Base-by-base conservation (phyloP, 148 eudicot genomes). In the Pouteria glomerata region DNA sequence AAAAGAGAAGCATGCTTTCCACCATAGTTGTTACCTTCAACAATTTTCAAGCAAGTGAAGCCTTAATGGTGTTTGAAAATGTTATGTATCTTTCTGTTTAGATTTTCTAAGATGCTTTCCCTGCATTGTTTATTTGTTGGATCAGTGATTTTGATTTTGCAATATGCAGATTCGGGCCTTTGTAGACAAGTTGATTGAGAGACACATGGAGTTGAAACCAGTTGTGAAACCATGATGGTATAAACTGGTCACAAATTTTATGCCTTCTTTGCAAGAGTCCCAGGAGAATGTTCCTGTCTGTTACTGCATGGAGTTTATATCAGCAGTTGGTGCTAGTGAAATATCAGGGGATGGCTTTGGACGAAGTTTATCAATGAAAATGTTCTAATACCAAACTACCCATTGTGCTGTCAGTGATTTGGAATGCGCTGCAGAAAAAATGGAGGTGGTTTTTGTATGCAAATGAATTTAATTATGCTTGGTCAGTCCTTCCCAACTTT, bases 121-220 rank as follows among this genome's bases (percentile, higher is more conserved):
- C 30, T 52, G n/a, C 7, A 1, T 33, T 42, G 14, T 62, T 63
- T 52, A 21, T 52, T 12, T 35, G 72, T 63, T 18, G 26, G 76
- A 29, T 48, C 8, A 33, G 19, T 33, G 23, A 1, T 42, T 35
- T 71, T 26, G 61, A 31, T 67, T 74, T 73, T 69, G 6, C 12
- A 34, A 69, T 63, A 71, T 69, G 74, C 92, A 96, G 99, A 92
- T 96, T 73, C 94, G 99, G 74, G 96, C 90, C 42, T 96, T 92
- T 78, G 99, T 96, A 79, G 99, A 92, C 87, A 85, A 74, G 81
- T 69, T 96, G 85, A 88, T 96, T 60, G 97, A 87, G 78, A 89
- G 89, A 70, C 96, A 92, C 77, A 87, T 92, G 90, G 76, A 85
- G 51, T 67, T 47, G 76, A 88, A 82, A 73, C 79, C 79, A 66